phyloP scores from a whole-genome alignment of 129 eudicot genomes.

The sunflower (Helianthus annuus) region DNA sequence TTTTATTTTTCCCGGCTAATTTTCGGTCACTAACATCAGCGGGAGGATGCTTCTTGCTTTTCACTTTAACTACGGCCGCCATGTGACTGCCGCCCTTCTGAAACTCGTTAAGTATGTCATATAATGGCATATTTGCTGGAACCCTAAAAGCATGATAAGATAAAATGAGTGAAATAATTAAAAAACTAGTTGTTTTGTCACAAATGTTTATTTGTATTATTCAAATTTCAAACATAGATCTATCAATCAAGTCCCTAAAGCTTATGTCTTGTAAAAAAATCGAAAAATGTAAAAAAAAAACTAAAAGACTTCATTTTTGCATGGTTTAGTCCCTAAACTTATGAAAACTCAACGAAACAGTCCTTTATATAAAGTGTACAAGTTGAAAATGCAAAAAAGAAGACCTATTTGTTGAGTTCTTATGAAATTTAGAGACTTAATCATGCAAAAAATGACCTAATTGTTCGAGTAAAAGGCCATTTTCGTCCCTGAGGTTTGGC shows the following conservation, averaged over 20 bases:
- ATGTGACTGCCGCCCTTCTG: slow-evolving; percentile 97
- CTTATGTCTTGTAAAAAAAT: background rate
- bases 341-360: background rate
- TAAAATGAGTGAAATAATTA: background rate
- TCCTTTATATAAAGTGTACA: background rate
- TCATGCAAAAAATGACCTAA: background rate
- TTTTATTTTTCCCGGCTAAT: slow-evolving; percentile 21
- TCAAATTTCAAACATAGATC: background rate
- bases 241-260: slow-evolving; percentile 1
- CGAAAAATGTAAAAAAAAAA: background rate
- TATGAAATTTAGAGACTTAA: background rate
- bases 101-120: slow-evolving; percentile 94
- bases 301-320: background rate
- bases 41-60: slow-evolving; percentile 47
- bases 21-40: slow-evolving; percentile 24
- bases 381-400: background rate
- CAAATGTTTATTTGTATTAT: background rate
- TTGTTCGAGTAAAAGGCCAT: background rate
- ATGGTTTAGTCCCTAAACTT: background rate
- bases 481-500: too few species aligned
- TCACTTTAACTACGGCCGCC: slow-evolving; percentile 94
- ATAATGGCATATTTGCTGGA: slow-evolving; percentile 91
- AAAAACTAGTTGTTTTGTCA: background rate
- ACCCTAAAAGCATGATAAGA: slow-evolving; percentile 52
- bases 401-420: background rate